These are phyloP conservation scores for Globisporangium nunn DNA, from an alignment of 352 stramenopile species.

Conservation along the genomic window DNA sequence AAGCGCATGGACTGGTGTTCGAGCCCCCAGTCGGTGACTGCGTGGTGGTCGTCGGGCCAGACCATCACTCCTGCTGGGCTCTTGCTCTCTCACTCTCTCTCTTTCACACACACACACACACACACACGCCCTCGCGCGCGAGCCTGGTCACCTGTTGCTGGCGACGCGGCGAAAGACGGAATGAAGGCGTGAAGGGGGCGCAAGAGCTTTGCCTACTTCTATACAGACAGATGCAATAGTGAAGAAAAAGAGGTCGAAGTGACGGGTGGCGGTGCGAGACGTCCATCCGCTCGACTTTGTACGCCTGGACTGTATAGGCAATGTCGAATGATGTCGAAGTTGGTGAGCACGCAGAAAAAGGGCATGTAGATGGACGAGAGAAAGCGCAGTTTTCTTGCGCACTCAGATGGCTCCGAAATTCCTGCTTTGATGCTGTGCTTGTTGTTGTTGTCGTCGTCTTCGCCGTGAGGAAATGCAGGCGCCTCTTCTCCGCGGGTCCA, in stretches of 20 bases:
- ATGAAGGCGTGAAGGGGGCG: not conserved
- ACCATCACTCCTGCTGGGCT: slow-evolving; percentile 4
- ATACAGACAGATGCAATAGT: not conserved
- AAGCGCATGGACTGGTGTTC: slow-evolving; percentile 10
- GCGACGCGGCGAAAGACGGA: not conserved
- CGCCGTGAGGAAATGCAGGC: no score
- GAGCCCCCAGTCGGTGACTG: slow-evolving; percentile 8
- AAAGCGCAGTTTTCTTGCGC: not conserved
- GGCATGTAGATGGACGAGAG: not conserved
- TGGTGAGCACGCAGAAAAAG: not conserved
- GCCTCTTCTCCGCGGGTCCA: no score
- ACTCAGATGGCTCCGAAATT: not conserved
- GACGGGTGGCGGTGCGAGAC: not conserved
- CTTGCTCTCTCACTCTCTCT: no score
- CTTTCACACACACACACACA: no score
- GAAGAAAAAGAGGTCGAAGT: not conserved
- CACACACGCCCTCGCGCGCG: no score
- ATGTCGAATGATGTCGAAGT: slow-evolving; percentile 1
- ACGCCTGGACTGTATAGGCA: not conserved
- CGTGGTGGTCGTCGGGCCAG: slow-evolving; percentile 8
- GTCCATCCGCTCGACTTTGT: not conserved
- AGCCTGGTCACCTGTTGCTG: not conserved
- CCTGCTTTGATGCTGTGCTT: no score
- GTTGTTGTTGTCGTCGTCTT: no score
- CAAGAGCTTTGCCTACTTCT: not conserved